Evolutionary conservation across 2,329 filamentous ascomycete species (phyloP), one percentile per base, ranked within the genome.

Genomic region (Escovopsis sp.): DNA sequence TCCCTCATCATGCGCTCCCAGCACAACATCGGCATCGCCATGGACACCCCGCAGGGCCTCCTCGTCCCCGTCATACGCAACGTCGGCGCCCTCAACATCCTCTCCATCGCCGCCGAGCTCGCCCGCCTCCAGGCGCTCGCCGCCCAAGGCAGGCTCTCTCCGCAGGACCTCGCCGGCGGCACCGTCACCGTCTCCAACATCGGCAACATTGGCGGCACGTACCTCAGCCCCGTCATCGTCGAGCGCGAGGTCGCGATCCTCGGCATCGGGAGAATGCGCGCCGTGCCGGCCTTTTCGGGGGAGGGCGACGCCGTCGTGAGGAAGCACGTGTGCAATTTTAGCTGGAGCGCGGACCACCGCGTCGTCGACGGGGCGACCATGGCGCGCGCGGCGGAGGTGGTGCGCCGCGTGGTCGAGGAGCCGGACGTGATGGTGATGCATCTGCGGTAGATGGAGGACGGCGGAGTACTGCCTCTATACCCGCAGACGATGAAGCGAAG

Each of bases 161-260:
- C 76, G 3, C 65, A 70, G 14, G 87, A 98, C 56, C 67, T 98
- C 43, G 70, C 67, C 26, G 86, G 86, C 35, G 86, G 86, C 13
- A 96, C 90, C 2, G 88, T 98, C 49, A 94, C 90, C 0, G 76
- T 98, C 34, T 94, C 86, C 48, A 98, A 98, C 55, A 94, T 98
- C 47, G 90, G 90, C 31, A 93, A 77, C 47, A 85, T 98, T 31
- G 90, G 90, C 36, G 90, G 90, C 19, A 90, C 83, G 1, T 93
- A 93, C 48, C 76, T 96, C 32, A 78, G 80, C 21, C 90, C 90
- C 1, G 82, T 98, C 34, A 84, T 98, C 47, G 84, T 94, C 32
- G 79, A 86, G 42, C 80, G 74, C 29, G 87, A 96, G 59, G 82
- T 96, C 9, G 86, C 84, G 8, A 98, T 98, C 51, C 58, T 98